Percentiles rank a stretch among this genome's conserved stretches.
Evolutionary conservation across 345 rosid genomes (phyloP).

Genomic region (Passiflora organensis): DNA sequence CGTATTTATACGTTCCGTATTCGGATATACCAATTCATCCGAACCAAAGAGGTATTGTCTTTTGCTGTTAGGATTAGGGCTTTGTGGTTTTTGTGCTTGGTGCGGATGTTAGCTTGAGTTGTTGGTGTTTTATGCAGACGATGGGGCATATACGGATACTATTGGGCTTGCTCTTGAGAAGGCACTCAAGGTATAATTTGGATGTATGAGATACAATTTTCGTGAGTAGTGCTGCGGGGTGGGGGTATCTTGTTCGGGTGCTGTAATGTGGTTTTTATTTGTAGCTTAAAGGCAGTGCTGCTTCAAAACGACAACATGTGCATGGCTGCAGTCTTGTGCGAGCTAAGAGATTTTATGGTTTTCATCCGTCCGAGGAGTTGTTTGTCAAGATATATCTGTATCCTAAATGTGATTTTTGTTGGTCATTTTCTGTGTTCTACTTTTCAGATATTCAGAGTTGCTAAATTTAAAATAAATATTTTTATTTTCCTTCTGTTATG

Average conservation of each 20-base stretch:
- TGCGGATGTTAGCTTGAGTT: constrained; percentile 5
- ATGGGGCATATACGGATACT: constrained; percentile 34
- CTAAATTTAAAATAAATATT: too few relatives aligned
- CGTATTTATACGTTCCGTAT: constrained; percentile 76
- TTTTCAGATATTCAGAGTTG: neutral
- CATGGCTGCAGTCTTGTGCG: constrained; percentile 80
- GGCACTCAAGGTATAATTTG: constrained; percentile 59
- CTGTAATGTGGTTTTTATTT: constrained; percentile 19
- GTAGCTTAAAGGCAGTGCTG: constrained; percentile 65
- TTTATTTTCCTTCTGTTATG: too few relatives aligned
- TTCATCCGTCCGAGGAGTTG: constrained; percentile 72
- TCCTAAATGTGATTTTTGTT: constrained; percentile 36
- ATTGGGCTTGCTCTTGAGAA: constrained; percentile 68
- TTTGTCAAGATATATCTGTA: constrained; percentile 89
- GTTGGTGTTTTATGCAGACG: constrained; percentile 38
- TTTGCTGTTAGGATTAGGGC: neutral
- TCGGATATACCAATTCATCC: constrained; percentile 46
- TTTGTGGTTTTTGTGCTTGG: neutral
- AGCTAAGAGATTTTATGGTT: constrained; percentile 85
- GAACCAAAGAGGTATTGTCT: constrained; percentile 42
- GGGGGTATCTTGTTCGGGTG: constrained; percentile 1
- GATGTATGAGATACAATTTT: constrained; percentile 2
- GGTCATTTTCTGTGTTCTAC: neutral
- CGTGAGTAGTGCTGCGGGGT: neutral
- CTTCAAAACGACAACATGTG: constrained; percentile 72